phyloP scores from a whole-genome alignment of 371 early-diverging fungal species.

The Rhizomucor miehei region DNA sequence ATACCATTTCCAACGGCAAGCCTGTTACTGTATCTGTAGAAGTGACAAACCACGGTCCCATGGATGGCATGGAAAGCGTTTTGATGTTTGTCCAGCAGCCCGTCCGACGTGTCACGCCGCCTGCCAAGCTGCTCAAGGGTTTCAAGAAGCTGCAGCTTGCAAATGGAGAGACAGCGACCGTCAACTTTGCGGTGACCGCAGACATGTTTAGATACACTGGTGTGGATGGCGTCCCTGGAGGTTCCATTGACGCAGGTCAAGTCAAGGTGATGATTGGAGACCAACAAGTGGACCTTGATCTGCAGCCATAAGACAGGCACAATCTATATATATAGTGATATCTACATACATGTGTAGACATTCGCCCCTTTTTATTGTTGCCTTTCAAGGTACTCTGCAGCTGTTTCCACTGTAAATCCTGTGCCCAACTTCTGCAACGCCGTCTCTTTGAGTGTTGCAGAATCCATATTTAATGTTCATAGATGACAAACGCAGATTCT shows the following conservation, averaged over 20 bases:
- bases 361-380: neutral
- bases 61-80: conserved; percentile 54
- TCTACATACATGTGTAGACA: neutral
- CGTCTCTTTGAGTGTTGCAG: conserved; percentile 1
- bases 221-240: conserved; percentile 18
- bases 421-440: conserved; percentile 1
- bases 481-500: conserved; percentile 28
- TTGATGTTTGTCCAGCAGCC: conserved; percentile 61
- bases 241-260: conserved; percentile 26
- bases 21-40: conserved; percentile 32
- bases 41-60: conserved; percentile 51
- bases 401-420: conserved; percentile 12
- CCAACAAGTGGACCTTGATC: conserved; percentile 19
- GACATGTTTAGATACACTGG: conserved; percentile 38
- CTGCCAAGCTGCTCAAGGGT: conserved; percentile 39
- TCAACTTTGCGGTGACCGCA: conserved; percentile 40
- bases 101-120: conserved; percentile 41
- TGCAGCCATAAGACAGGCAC: conserved; percentile 1
- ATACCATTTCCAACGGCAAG: neutral
- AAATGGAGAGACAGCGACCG: conserved; percentile 35
- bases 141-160: conserved; percentile 53
- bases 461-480: conserved; percentile 20
- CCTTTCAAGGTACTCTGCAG: conserved; percentile 9
- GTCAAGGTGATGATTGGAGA: conserved; percentile 28
- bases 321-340: neutral